A percentile compares a stretch with the other conserved stretches of the same genome.
Conservation (phyloP, 352 stramenopile genomes). For the Chrysophaeum taylorii region DNA sequence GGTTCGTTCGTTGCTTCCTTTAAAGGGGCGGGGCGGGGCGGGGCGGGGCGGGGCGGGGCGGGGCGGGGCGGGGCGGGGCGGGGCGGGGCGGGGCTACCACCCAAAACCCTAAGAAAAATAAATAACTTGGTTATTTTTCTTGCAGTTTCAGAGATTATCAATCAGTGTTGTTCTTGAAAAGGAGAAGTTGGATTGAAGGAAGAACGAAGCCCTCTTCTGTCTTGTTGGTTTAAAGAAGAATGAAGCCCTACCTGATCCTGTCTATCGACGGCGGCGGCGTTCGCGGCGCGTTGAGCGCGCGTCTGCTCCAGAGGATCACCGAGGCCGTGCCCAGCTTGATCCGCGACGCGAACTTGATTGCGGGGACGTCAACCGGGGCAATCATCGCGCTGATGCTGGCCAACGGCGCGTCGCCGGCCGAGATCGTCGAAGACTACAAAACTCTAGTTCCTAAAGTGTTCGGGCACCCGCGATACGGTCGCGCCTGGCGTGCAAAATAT, state of each 20-base stretch:
- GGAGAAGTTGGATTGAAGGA: no score
- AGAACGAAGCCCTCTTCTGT: no score
- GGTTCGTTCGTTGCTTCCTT: no score
- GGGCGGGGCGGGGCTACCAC: no score
- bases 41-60: no score
- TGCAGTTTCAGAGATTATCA: no score
- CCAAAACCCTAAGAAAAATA: no score
- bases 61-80: no score
- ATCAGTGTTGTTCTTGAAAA: no score
- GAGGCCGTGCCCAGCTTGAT: conserved; percentile 19
- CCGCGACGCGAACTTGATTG: conserved; percentile 17
- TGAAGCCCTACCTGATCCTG: conserved; percentile 24
- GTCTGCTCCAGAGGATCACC: conserved; percentile 11
- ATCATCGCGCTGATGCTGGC: conserved; percentile 19
- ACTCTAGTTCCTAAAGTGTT: conserved; percentile 13
- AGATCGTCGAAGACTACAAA: conserved; percentile 16
- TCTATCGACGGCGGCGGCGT: conserved; percentile 24
- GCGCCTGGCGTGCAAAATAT: not conserved
- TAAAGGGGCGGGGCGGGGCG: no score
- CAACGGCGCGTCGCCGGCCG: conserved; percentile 11
- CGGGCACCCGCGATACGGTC: not conserved
- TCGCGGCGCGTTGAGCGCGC: conserved; percentile 7
- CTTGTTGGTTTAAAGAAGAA: no score
- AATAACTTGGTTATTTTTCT: no score
- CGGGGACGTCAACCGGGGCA: conserved; percentile 19